Evolutionary conservation across 164 flowering plant genomes (phyloP).

Genomic region (Pachysandra terminalis): DNA sequence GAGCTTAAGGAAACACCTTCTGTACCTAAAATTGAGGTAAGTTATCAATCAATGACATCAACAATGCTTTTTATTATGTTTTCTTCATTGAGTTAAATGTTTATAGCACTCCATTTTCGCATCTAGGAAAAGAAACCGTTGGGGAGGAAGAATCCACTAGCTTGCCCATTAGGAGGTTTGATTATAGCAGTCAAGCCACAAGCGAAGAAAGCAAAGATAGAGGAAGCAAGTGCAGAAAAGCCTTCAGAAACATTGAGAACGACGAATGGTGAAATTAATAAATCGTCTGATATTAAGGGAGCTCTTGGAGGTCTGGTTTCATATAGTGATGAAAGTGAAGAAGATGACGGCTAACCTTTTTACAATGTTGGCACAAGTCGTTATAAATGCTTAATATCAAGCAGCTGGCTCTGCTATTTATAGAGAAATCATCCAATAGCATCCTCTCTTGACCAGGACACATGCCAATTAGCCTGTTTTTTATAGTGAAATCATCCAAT

Average conservation of each 20-base stretch:
- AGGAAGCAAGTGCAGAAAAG: conserved; percentile 21
- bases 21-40: conserved; percentile 51
- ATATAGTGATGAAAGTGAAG: conserved; percentile 92
- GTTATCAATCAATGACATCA: conserved; percentile 13
- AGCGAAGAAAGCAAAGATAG: conserved; percentile 73
- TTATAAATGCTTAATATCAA: conserved; percentile 37
- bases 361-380: neutral
- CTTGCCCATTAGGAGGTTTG: conserved; percentile 45
- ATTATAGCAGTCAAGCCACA: conserved; percentile 73
- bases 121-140: conserved; percentile 43
- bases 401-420: too few species aligned
- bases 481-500: too few species aligned
- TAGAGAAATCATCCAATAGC: too few species aligned
- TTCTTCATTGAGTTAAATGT: too few species aligned
- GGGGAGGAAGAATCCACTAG: conserved; percentile 50
- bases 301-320: conserved; percentile 48
- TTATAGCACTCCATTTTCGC: conserved; percentile 1
- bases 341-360: conserved; percentile 32
- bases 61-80: too few species aligned
- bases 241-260: conserved; percentile 16
- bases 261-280: conserved; percentile 14
- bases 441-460: too few species aligned
- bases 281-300: conserved; percentile 17
- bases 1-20: conserved; percentile 61
- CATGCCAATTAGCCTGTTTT: too few species aligned